Evolutionary conservation across 2,329 filamentous ascomycete genomes (phyloP).

Genomic region (Fusarium sp.): DNA sequence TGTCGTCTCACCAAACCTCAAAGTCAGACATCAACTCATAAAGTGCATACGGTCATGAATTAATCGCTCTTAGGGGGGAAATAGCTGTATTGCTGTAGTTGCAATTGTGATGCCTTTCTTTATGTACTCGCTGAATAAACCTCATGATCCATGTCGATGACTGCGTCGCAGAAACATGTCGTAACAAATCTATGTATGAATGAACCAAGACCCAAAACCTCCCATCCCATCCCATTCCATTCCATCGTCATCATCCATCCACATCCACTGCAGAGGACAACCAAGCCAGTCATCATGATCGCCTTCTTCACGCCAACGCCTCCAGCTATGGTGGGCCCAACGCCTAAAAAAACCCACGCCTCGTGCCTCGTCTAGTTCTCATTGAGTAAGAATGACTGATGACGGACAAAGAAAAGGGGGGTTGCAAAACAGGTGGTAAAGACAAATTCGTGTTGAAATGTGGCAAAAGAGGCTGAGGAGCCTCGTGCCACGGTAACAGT

Average conservation of each 20-base stretch:
- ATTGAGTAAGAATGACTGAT: conserved; percentile 17
- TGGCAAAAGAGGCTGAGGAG: not conserved
- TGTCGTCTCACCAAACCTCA: not conserved
- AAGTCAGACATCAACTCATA: not conserved
- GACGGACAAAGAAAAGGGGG: conserved; percentile 14
- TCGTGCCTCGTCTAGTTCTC: conserved; percentile 27
- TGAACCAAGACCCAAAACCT: conserved; percentile 12
- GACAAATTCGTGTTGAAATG: conserved; percentile 14
- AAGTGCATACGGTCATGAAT: not conserved
- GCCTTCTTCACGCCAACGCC: conserved; percentile 35
- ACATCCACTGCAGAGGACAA: conserved; percentile 13
- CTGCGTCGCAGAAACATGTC: conserved; percentile 32
- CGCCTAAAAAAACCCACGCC: conserved; percentile 19
- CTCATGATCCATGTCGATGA: conserved; percentile 33
- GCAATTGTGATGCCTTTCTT: conserved; percentile 14
- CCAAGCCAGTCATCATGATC: conserved; percentile 4
- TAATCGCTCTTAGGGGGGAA: not conserved
- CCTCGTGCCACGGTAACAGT: not conserved
- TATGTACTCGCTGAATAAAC: conserved; percentile 29
- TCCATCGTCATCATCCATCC: conserved; percentile 9
- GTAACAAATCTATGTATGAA: conserved; percentile 38
- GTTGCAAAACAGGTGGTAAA: conserved; percentile 22
- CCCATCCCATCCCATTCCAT: conserved; percentile 12
- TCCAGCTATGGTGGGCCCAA: conserved; percentile 26
- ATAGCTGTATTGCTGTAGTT: not conserved